These are phyloP conservation scores for Schizonepeta tenuifolia DNA, from an alignment of 257 asterid species.

Conservation along the genomic window DNA sequence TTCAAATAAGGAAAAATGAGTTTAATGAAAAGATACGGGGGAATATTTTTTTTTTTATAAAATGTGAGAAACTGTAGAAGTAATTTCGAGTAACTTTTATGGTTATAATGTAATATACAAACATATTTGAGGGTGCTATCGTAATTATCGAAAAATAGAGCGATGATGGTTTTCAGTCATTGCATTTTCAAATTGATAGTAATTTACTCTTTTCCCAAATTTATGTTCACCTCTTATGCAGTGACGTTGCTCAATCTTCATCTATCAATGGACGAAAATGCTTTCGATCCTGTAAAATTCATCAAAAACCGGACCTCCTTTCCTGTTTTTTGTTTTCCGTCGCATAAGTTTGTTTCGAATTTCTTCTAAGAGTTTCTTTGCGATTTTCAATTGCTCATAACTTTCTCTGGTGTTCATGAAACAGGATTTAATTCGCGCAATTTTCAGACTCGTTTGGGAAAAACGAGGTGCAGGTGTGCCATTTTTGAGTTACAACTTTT, in stretches of 20 bases:
- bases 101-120: too few species aligned
- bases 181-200: neutral
- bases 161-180: neutral
- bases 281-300: conserved; percentile 64
- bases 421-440: conserved; percentile 83
- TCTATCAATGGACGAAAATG: conserved; percentile 54
- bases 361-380: neutral
- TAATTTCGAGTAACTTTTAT: too few species aligned
- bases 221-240: neutral
- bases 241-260: conserved; percentile 4
- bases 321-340: neutral
- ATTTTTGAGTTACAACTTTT: neutral
- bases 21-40: too few species aligned
- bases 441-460: conserved; percentile 77
- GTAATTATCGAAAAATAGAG: too few species aligned
- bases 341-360: neutral
- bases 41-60: too few species aligned
- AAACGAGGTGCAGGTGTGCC: conserved; percentile 73
- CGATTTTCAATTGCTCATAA: conserved; percentile 4
- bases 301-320: neutral
- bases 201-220: neutral
- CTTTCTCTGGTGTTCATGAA: conserved; percentile 24
- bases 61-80: too few species aligned
- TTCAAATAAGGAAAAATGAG: too few species aligned
- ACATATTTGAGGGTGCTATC: too few species aligned